Evolutionary conservation across 1,284 basidiomycete genomes (phyloP), one percentile per base, ranked within the genome.

Genomic region (Cryptococcus depauperatus): DNA sequence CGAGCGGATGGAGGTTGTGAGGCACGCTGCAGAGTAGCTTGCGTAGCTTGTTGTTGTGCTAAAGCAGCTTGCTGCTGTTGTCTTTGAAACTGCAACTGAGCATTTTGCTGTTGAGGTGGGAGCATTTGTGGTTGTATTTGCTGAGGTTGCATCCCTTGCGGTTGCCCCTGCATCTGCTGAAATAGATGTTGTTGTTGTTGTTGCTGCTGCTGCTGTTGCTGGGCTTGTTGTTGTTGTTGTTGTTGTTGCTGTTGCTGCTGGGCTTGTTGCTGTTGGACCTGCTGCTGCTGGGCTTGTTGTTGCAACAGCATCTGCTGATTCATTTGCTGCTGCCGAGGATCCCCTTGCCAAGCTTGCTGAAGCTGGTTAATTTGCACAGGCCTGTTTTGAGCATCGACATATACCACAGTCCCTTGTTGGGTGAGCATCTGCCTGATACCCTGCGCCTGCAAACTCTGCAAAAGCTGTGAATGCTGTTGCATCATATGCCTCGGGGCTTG

Each of bases 351-450:
- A 29, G 43, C 46, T 35, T 45, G 46, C n/a, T n/a, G n/a, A n/a
- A n/a, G n/a, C 27, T 51, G 50, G 25, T 44, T 46, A 18, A 48
- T 25, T 11, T 37, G 30, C 14, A 52, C 44, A 21, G 46, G 50
- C 28, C 50, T 33, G 32, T 43, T 43, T 43, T 39, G 37, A 26
- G 47, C 26, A 37, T 52, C 50, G 11, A 52, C 37, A 32, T 37
- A 52, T 27, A 52, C 29, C 19, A 25, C 50, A 13, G 32, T 35
- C 11, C 43, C 43, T 29, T 37, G 43, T 5, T 22, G 37, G 11
- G 46, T 48, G 23, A 38, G 23, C 14, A 52, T 39, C 30, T 44
- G 47, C 10, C 50, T 43, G n/a, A 51, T 47, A 4, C 43, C 46
- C 33, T 46, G 44, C 2, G 26, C 28, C 26, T 41, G 39, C 26